Base-by-base conservation (phyloP, 1,139 yeast genomes). In the Blastobotrys elegans region DNA sequence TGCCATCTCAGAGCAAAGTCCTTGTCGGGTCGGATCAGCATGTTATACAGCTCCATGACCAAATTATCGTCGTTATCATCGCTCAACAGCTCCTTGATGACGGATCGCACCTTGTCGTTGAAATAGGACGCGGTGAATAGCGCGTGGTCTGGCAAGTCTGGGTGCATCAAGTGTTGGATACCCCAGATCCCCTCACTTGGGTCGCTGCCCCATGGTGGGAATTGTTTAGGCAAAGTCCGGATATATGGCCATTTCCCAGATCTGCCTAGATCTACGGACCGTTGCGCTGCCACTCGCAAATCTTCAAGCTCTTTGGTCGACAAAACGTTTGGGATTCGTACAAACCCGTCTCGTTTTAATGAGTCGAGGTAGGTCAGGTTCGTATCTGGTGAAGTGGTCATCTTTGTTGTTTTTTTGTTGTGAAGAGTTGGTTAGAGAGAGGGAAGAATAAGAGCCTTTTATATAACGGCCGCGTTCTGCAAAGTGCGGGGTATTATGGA, bases 101-200 rank as follows among this genome's bases (percentile, higher is more conserved):
- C 52, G 3, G 42, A 29, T 8, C 44, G 36, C 2, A 49, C 44
- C 16, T 40, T 43, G 7, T 36, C 37, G 42, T 49, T 49, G 46
- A 49, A 49, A 34, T 49, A 49, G 13, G 52, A 43, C 6, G 47
- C 42, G 16, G 49, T 41, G 40, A 46, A 49, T 40, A 49, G 39
- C 13, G 42, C 38, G 29, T 48, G 59, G 3, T 69, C 72, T 1
- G 69, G 69, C 53, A 76, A 63, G 45, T 72, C 75, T 0, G 82
- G 82, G 54, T 76, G 74, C 58, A 77, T 65, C 46, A 77, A 65
- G 1, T 79, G 79, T 11, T 75, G 64, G 14, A 77, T 66, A 1
- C 82, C 82, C 82, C 82, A 77, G 51, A 77, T 76, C 52, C 77
- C 80, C 2, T 80, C 79, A 50, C 72, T 71, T 55, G 72, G 75